These are phyloP conservation scores for Sporisorium sorghi DNA, from an alignment of 1,284 basidiomycete genomes.

Conservation along the genomic window DNA sequence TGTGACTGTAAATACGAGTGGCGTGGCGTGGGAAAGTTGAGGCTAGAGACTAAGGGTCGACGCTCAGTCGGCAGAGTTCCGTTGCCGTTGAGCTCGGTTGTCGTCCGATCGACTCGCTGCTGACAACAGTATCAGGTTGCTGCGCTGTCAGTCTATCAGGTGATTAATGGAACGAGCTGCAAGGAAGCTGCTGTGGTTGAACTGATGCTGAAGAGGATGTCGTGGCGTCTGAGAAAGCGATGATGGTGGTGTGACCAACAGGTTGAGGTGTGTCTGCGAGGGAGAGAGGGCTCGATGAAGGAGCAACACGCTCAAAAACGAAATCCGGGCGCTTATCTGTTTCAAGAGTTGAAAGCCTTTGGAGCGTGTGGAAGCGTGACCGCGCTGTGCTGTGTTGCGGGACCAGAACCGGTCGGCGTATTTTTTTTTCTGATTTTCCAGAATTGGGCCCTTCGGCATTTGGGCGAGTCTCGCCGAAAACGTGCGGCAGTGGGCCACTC, in stretches of 20 bases:
- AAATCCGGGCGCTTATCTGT: background rate
- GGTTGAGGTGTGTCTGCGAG: background rate
- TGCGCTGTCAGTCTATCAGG: background rate
- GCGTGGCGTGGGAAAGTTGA: conserved; percentile 1
- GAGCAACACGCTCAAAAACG: background rate
- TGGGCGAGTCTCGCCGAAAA: background rate
- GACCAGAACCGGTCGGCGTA: conserved; percentile 10
- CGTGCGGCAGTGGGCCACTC: conserved; percentile 14
- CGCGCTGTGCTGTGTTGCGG: conserved; percentile 1
- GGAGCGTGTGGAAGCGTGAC: background rate
- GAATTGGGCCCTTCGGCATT: conserved; percentile 12
- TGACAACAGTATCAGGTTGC: background rate
- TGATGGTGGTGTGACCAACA: background rate
- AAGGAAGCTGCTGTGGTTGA: background rate
- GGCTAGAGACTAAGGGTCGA: background rate
- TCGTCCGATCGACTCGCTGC: conserved; percentile 10
- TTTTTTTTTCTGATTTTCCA: background rate
- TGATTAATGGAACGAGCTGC: background rate
- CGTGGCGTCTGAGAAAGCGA: background rate
- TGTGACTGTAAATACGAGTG: background rate
- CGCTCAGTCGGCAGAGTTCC: conserved; percentile 1
- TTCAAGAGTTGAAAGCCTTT: background rate
- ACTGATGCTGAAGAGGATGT: background rate
- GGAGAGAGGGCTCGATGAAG: background rate
- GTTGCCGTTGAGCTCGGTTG: conserved; percentile 4